Evolutionary conservation across 2,329 filamentous ascomycete species (phyloP).

Genomic region (Dryadomyces quercivorus): DNA sequence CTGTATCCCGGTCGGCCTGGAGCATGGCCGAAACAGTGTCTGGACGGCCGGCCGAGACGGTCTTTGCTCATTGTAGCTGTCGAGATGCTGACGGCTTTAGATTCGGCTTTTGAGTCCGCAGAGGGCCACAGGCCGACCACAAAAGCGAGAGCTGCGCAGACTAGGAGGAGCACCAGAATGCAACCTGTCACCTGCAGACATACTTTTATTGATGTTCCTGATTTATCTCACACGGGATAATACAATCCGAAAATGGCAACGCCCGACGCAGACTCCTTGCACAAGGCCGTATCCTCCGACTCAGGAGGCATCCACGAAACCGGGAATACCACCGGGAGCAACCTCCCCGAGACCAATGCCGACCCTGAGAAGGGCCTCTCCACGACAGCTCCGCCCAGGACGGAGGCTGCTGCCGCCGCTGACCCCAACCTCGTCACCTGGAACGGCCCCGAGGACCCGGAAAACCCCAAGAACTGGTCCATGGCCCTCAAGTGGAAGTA

Average conservation of each 20-base stretch:
- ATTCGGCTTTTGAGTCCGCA: neutral
- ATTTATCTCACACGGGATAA: neutral
- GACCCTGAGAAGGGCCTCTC: neutral
- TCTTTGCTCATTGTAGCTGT: neutral
- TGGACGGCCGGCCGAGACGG: neutral
- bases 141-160: neutral
- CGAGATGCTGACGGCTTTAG: neutral
- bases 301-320: neutral
- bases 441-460: slow-evolving; percentile 37
- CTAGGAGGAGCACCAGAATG: neutral
- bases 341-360: neutral
- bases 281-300: neutral
- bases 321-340: neutral
- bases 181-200: neutral
- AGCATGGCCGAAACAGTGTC: too few species aligned
- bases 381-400: neutral
- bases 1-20: too few species aligned
- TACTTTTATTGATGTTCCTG: neutral
- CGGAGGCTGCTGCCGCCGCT: neutral
- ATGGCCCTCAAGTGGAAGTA: slow-evolving; percentile 42
- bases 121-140: neutral
- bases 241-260: neutral
- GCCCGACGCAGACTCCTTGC: neutral
- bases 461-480: slow-evolving; percentile 43
- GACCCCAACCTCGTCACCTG: slow-evolving; percentile 27